Conservation (phyloP, 2,329 filamentous ascomycete genomes). For the Blumeria hordei region DNA sequence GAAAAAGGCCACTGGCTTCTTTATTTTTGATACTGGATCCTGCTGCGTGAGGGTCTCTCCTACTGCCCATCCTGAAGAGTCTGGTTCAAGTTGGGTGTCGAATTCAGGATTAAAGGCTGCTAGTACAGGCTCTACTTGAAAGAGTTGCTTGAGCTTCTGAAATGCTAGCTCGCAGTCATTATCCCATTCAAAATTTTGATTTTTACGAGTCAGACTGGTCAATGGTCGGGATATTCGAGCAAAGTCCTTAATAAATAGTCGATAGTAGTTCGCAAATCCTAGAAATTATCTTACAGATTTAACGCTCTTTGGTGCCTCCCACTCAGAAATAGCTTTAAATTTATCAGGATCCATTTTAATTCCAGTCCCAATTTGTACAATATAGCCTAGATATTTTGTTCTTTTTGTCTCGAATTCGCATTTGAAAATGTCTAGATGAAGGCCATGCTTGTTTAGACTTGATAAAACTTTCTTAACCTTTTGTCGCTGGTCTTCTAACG, state of each 20-base stretch:
- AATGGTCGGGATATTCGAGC: neutral
- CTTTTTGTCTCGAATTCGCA: constrained; percentile 2
- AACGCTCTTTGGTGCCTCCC: neutral
- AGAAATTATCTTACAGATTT: neutral
- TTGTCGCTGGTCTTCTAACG: neutral
- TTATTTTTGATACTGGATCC: neutral
- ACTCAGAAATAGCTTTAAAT: neutral
- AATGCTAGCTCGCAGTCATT: neutral
- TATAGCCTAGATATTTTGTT: neutral
- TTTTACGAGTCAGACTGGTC: neutral
- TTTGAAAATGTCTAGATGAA: constrained; percentile 3
- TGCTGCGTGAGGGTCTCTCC: neutral
- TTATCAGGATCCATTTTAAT: neutral
- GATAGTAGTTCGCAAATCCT: neutral
- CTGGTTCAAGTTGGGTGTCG: neutral
- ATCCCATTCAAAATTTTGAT: neutral
- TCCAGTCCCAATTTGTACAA: neutral
- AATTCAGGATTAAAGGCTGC: neutral
- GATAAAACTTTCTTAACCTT: constrained; percentile 2
- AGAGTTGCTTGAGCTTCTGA: neutral
- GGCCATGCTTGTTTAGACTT: neutral
- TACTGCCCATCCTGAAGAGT: neutral
- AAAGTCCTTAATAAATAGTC: neutral
- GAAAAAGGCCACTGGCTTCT: neutral
- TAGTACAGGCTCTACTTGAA: neutral